Conservation (phyloP, 805 yeast species). For the Metschnikowia vanudenii region DNA sequence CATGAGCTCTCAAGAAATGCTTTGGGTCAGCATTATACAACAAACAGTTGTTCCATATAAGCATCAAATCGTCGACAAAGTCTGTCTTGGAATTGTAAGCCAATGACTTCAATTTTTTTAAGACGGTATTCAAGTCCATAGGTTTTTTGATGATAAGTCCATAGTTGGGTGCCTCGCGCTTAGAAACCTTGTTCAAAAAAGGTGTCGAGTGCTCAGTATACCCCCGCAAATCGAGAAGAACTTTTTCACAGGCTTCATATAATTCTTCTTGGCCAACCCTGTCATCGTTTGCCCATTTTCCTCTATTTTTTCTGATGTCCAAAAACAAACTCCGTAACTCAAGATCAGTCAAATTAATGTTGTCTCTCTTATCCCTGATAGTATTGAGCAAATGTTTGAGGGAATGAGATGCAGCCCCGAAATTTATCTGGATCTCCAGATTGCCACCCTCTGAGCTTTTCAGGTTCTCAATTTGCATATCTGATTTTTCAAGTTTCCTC, state of each 20-base stretch:
- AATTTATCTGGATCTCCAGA: conserved; percentile 41
- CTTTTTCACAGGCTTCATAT: conserved; percentile 96
- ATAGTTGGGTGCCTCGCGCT: conserved; percentile 97
- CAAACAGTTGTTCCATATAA: conserved; percentile 93
- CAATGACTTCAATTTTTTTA: conserved; percentile 80
- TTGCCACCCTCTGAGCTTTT: conserved; percentile 15
- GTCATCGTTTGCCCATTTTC: conserved; percentile 97
- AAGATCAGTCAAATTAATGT: conserved; percentile 68
- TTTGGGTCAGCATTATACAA: conserved; percentile 93
- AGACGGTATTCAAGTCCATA: conserved; percentile 93
- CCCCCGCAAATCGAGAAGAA: conserved; percentile 82
- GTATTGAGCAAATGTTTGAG: conserved; percentile 76
- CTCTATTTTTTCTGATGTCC: conserved; percentile 92
- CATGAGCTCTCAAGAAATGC: conserved; percentile 87
- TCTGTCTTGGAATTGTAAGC: conserved; percentile 83
- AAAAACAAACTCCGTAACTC: conserved; percentile 82
- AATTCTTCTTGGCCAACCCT: conserved; percentile 95
- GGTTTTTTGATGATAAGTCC: conserved; percentile 87
- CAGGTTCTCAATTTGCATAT: conserved; percentile 56
- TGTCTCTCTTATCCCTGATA: conserved; percentile 79
- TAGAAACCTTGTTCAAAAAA: conserved; percentile 91
- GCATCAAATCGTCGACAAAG: conserved; percentile 92
- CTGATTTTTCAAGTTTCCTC: conserved; percentile 75
- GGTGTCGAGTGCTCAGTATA: conserved; percentile 97
- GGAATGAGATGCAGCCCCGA: conserved; percentile 40